phyloP scores from a whole-genome alignment of 192 early-diverging fungal genomes.

The Haplosporangium gracile region DNA sequence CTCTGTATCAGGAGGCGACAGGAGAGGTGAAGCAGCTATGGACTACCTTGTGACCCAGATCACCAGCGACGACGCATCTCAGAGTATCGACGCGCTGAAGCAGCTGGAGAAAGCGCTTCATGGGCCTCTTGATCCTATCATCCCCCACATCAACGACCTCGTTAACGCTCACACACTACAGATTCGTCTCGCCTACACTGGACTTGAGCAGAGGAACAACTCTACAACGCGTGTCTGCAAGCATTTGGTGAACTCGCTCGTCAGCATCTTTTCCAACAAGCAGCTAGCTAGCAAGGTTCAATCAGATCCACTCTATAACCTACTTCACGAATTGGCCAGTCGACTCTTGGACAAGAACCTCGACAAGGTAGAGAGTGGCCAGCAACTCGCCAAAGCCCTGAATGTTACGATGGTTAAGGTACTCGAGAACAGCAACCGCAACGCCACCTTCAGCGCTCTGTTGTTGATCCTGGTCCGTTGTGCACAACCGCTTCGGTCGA shows the following conservation, averaged over 20 bases:
- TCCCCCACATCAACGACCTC: slow-evolving; percentile 73
- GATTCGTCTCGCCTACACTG: slow-evolving; percentile 78
- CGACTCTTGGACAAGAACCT: slow-evolving; percentile 86
- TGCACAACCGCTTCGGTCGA: slow-evolving; percentile 64
- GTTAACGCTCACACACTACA: slow-evolving; percentile 81
- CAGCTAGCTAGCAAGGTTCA: slow-evolving; percentile 75
- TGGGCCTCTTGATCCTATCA: slow-evolving; percentile 63
- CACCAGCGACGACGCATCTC: slow-evolving; percentile 69
- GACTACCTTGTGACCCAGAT: slow-evolving; percentile 80
- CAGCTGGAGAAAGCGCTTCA: slow-evolving; percentile 77
- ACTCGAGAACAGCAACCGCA: slow-evolving; percentile 89
- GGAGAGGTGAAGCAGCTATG: slow-evolving; percentile 64
- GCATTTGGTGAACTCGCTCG: slow-evolving; percentile 82
- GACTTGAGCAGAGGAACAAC: slow-evolving; percentile 63
- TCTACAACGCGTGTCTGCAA: slow-evolving; percentile 79
- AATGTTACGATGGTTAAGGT: slow-evolving; percentile 94
- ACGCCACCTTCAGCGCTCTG: slow-evolving; percentile 76
- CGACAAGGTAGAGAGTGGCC: slow-evolving; percentile 67
- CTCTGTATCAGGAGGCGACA: slow-evolving; percentile 41
- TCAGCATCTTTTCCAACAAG: slow-evolving; percentile 80
- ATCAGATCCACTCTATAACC: slow-evolving; percentile 72
- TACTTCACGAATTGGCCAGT: slow-evolving; percentile 83
- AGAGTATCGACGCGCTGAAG: slow-evolving; percentile 82
- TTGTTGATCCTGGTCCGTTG: slow-evolving; percentile 77
- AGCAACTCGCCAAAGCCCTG: slow-evolving; percentile 74